Evolutionary conservation across 164 flowering plant species (phyloP), one percentile per base, ranked within the genome.

Genomic region (Piper betle): DNA sequence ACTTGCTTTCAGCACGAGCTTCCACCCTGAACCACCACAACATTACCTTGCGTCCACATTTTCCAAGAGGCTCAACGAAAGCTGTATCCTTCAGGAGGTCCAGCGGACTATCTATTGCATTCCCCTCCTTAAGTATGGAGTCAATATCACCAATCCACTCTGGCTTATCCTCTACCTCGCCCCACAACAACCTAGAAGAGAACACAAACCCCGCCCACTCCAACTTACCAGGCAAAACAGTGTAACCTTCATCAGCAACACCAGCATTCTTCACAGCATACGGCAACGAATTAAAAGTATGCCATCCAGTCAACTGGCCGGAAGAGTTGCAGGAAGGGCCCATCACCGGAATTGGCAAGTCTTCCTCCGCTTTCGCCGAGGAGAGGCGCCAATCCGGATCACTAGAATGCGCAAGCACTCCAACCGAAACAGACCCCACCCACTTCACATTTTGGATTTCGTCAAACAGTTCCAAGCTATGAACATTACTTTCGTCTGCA

Each of bases 1-100:
- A 93, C 69, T 85, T 93, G 86, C 99, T 88, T 68, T 93, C 97
- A 10, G 85, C 66, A 40, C 96, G 91, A 55, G 99, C 99, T 77
- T 93, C 99, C 66, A 84, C 96, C 37, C 99, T 94, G 13, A 93
- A 85, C 99, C 99, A 93, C 99, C 99, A 93, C 6, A 90, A 74
- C 82, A 93, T 13, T 74, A 93, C 81, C 74, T 90, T 87, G 55
- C 92, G 82, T 20, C 99, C 99, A 67, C 97, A 93, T 62, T 79
- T 77, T 38, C 99, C 97, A 39, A 93, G 89, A 59, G 99, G 96
- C 72, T 93, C 96, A 57, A 93, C 92, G 55, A 78, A 71, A 17
- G 97, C 82, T 52, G 80, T 52, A 43, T 90, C 87, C 75, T 80
- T 85, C 66, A 93, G 59, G 71, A 93, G 58, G 54, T 81, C 79